These are phyloP conservation scores for Podaxis carcinomalis DNA, from an alignment of 768 basidiomycete genomes.

Conservation along the genomic window DNA sequence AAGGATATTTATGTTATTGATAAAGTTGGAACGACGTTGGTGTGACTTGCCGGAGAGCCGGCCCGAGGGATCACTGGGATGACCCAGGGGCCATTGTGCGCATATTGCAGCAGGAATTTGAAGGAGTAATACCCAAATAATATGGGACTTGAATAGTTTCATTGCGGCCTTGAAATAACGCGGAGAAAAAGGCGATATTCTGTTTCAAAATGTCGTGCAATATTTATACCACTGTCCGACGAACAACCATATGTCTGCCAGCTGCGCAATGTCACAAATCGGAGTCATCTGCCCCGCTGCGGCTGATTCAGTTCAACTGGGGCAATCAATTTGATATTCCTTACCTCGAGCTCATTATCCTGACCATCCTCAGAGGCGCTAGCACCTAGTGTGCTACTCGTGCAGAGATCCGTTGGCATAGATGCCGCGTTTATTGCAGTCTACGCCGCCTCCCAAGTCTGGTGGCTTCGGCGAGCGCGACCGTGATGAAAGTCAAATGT, in stretches of 20 bases:
- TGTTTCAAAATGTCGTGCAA: not conserved
- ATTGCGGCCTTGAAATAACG: not conserved
- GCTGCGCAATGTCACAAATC: too few species aligned
- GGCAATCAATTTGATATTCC: too few species aligned
- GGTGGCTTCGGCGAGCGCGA: not conserved
- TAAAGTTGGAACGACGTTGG: not conserved
- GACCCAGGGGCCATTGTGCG: not conserved
- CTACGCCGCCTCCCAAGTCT: not conserved
- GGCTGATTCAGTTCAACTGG: too few species aligned
- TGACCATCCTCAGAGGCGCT: too few species aligned
- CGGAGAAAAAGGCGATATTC: too few species aligned
- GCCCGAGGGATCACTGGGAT: not conserved
- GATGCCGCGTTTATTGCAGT: not conserved
- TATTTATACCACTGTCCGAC: too few species aligned
- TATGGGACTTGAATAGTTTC: not conserved
- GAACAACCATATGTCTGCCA: too few species aligned
- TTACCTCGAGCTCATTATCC: too few species aligned
- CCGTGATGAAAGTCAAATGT: not conserved
- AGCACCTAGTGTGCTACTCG: too few species aligned
- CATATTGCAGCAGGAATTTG: not conserved
- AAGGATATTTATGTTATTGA: constrained; percentile 26
- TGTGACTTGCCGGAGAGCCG: not conserved
- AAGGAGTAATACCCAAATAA: not conserved
- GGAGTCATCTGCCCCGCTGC: too few species aligned
- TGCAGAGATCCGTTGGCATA: too few species aligned